phyloP scores from a whole-genome alignment of 2,329 filamentous ascomycete genomes.

The Pseudogymnoascus verrucosus region DNA sequence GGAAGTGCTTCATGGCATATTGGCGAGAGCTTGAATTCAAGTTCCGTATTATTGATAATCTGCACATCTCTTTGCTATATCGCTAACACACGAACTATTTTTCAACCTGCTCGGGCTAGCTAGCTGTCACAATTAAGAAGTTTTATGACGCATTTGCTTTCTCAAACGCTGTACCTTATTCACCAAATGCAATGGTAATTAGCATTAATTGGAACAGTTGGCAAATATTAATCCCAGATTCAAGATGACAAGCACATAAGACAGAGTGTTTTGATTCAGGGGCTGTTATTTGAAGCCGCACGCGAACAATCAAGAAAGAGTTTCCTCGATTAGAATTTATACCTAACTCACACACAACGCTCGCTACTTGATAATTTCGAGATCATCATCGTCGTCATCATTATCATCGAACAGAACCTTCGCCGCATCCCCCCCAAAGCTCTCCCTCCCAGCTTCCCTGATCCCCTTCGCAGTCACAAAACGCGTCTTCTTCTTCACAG shows the following conservation, averaged over 20 bases:
- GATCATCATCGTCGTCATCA: slow-evolving; percentile 27
- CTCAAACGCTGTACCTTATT: neutral
- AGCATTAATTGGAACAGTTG: neutral
- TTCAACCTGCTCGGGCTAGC: neutral
- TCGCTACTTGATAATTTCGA: slow-evolving; percentile 24
- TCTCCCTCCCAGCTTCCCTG: slow-evolving; percentile 67
- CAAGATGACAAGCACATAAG: neutral
- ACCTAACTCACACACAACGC: neutral
- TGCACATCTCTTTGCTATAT: neutral
- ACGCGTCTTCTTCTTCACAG: slow-evolving; percentile 63
- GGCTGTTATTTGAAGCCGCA: neutral
- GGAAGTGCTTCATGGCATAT: slow-evolving; percentile 23
- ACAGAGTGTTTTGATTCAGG: neutral
- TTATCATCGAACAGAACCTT: slow-evolving; percentile 19
- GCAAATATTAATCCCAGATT: neutral
- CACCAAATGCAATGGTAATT: neutral
- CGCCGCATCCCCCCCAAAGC: slow-evolving; percentile 48
- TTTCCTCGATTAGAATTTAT: slow-evolving; percentile 1
- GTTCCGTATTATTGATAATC: neutral
- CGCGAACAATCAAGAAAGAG: neutral
- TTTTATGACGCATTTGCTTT: neutral
- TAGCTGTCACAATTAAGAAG: neutral
- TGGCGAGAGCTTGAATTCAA: neutral
- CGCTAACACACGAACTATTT: neutral
- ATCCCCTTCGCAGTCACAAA: slow-evolving; percentile 74